Evolutionary conservation across 192 early-diverging fungal species (phyloP), one percentile per base, ranked within the genome.

Genomic region (Dissophora globulifera): DNA sequence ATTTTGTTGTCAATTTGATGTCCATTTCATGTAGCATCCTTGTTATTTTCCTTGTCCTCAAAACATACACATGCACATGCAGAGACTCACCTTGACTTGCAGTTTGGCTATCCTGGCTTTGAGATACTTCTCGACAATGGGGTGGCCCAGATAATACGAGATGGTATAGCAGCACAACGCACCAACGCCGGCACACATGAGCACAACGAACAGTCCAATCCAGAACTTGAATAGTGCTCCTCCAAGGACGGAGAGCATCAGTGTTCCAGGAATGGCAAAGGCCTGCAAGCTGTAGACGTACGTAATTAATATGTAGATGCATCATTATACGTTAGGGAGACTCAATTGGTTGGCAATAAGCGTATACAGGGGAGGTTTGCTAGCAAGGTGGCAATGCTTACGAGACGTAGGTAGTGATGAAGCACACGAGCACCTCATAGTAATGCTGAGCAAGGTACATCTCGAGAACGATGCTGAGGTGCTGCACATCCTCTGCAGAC

Each of bases 281-380:
- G 81, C 79, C 40, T 88, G 87, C n/a, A 88, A 59, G 17, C 87
- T 87, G 23, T n/a, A n/a, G n/a, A n/a, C n/a, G n/a, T n/a, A n/a
- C n/a, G n/a, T n/a, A n/a, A n/a, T n/a, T n/a, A n/a, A n/a, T n/a
- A n/a, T n/a, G n/a, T n/a, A n/a, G n/a, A n/a, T n/a, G n/a, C n/a
- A n/a, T n/a, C n/a, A n/a, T n/a, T n/a, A n/a, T n/a, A n/a, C n/a
- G n/a, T n/a, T n/a, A n/a, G n/a, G n/a, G n/a, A n/a, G n/a, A n/a
- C n/a, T n/a, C n/a, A n/a, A n/a, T n/a, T n/a, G n/a, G n/a, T n/a
- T n/a, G n/a, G n/a, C n/a, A n/a, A n/a, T n/a, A n/a, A n/a, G n/a
- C n/a, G n/a, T n/a, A n/a, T n/a, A n/a, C n/a, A n/a, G n/a, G n/a
- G n/a, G n/a, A n/a, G 29, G 43, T 41, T 13, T 16, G 22, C 15